Evolutionary conservation across 257 asterid species (phyloP), one percentile per base, ranked within the genome.

Genomic region (Nicotiana tabacum): DNA sequence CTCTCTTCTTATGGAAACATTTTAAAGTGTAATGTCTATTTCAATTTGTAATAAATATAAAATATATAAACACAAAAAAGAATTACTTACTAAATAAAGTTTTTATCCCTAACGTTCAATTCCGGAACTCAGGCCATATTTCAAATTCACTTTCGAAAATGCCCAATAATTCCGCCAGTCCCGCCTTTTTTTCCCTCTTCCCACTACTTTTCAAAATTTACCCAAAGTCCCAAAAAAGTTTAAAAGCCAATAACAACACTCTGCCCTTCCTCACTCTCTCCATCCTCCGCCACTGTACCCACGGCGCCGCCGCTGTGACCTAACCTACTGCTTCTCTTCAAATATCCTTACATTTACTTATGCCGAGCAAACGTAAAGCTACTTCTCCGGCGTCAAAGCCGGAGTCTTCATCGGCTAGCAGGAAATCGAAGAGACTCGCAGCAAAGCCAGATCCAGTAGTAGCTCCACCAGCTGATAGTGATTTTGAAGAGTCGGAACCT

Each of bases 321-420:
- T 46, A 72, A 39, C 48, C 80, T 15, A 7, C 80, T 70, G n/a
- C 13, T 5, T 13, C 61, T 46, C 12, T 72, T 72, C 8, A 0
- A 0, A 48, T 72, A 24, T 51, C 66, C 27, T 2, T 35, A 1
- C 24, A 21, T 29, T 32, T n/a, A 18, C 9, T 5, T 5, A 77
- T 83, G 83, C 61, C 86, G 9, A 27, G 61, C 6, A 67, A 83
- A 67, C 68, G 86, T 60, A 78, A 39, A 68, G 61, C 81, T 0
- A 39, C 10, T 17, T 39, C 86, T 8, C 37, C 65, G 8, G 58
- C 56, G 12, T 21, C 32, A 37, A 58, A 37, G 0, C 12, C 51
- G 58, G 80, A 62, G 5, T 18, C 77, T 9, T 17, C 81, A 65
- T 48, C 56, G 33, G 69, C 24, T 15, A 15, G 58, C 4, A 76